Base-by-base conservation (phyloP, 2,329 filamentous ascomycete genomes). In the Pseudopyrenochaeta lycopersici region DNA sequence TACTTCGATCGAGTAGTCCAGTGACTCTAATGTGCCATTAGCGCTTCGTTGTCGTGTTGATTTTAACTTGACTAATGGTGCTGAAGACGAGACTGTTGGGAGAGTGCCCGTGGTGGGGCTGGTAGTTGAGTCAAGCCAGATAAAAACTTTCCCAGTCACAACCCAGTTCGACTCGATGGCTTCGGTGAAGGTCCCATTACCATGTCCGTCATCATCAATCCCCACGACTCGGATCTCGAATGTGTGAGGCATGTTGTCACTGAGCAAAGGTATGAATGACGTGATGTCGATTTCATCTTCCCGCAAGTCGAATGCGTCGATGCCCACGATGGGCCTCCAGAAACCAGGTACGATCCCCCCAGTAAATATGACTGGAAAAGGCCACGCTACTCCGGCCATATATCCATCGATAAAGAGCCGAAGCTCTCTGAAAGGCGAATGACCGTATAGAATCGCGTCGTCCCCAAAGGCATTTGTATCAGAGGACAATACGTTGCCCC, bases 221-320 rank as follows among this genome's bases (percentile, higher is more conserved):
- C 90, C 90, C 0, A 82, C 82, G 4, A 95, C 82, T 17, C 81
- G 79, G 44, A 96, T 86, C 47, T 85, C 82, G 67, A 94, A 91
- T 0, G 77, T 85, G 70, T 94, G 90, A 6, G 80, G 62, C 2
- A 78, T 63, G 0, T 87, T 88, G 63, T 93, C 87, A 58, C 84
- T 88, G 1, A 95, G 80, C 1, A 89, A 53, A 0, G 89, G 85
- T 2, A 95, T 78, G 80, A 89, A 95, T 0, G 90, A 87, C 1
- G 90, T 89, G 42, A 96, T 87, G 67, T 96, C 91, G 57, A 96
- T 90, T 70, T 95, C 89, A 58, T 91, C 87, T 70, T 95, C 90
- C 39, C 84, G 81, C 20, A 96, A 79, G 68, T 95, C 90, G 70
- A 92, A 95, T 0, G 90, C 86, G 66, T 95, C 88, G 17, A 90